These are phyloP conservation scores for Crassisporium funariophilum DNA, from an alignment of 768 basidiomycete genomes.

Conservation along the genomic window DNA sequence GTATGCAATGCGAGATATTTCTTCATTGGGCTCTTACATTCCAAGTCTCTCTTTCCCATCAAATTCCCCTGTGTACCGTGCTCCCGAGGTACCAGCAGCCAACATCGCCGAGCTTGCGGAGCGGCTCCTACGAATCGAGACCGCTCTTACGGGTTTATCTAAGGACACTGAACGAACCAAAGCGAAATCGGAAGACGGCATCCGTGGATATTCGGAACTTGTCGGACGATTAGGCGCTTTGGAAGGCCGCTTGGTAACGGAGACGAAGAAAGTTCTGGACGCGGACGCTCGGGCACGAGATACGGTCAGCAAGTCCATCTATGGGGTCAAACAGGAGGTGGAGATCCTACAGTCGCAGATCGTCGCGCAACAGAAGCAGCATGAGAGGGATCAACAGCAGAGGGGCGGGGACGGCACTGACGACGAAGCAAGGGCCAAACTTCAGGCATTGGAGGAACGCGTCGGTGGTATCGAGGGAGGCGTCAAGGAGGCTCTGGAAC, in stretches of 20 bases:
- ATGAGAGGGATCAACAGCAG: constrained; percentile 24
- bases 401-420: constrained; percentile 34
- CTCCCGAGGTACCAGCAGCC: constrained; percentile 62
- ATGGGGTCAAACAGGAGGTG: constrained; percentile 56
- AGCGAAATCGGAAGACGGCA: constrained; percentile 53
- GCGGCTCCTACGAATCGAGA: constrained; percentile 66
- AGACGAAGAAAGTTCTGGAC: constrained; percentile 40
- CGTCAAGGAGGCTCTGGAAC: constrained; percentile 72
- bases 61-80: constrained; percentile 40
- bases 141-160: constrained; percentile 60
- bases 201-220: constrained; percentile 52
- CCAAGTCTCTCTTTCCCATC: constrained; percentile 29
- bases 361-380: constrained; percentile 27
- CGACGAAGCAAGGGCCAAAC: constrained; percentile 56
- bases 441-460: constrained; percentile 63
- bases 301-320: constrained; percentile 46
- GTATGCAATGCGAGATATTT: constrained; percentile 44
- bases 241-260: constrained; percentile 49
- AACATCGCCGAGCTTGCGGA: constrained; percentile 66
- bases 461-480: constrained; percentile 61
- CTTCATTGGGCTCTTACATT: constrained; percentile 35
- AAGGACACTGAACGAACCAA: constrained; percentile 53
- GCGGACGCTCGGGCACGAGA: constrained; percentile 56
- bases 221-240: constrained; percentile 54
- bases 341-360: constrained; percentile 45